Evolutionary conservation across 2,329 filamentous ascomycete species (phyloP).

Genomic region (Knoxdaviesia proteae): DNA sequence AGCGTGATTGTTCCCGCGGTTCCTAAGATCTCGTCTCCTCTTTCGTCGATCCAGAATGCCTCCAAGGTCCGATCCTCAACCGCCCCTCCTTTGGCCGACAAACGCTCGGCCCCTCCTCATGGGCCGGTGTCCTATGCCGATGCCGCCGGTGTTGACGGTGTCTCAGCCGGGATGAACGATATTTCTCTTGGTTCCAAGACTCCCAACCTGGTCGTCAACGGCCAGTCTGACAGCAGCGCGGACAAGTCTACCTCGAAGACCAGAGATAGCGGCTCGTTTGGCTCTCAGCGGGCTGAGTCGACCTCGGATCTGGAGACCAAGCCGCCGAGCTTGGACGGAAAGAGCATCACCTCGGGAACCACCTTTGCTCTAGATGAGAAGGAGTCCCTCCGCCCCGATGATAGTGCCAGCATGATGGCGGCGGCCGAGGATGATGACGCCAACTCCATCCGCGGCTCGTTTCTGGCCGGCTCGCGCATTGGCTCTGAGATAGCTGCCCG

Average conservation of each 20-base stretch:
- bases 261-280: constrained; percentile 29
- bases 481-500: constrained; percentile 59
- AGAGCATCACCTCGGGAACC: constrained; percentile 82
- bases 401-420: constrained; percentile 79
- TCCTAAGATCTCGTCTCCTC: too few species aligned
- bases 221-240: constrained; percentile 18
- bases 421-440: constrained; percentile 78
- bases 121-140: too few species aligned
- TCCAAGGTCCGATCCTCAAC: too few species aligned
- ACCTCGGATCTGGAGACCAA: constrained; percentile 52
- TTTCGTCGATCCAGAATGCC: too few species aligned
- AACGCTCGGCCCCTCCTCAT: too few species aligned
- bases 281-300: constrained; percentile 39
- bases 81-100: too few species aligned
- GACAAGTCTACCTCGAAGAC: constrained; percentile 15
- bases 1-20: too few species aligned
- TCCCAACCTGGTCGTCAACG: constrained; percentile 26
- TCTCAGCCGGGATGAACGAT: constrained; percentile 11
- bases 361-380: constrained; percentile 96
- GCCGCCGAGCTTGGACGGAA: constrained; percentile 75
- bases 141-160: constrained; percentile 7
- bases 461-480: constrained; percentile 54
- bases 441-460: constrained; percentile 55
- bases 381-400: constrained; percentile 81
- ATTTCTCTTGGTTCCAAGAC: constrained; percentile 12